Evolutionary conservation across 768 basidiomycete species (phyloP).

Genomic region (Epithele typhae): DNA sequence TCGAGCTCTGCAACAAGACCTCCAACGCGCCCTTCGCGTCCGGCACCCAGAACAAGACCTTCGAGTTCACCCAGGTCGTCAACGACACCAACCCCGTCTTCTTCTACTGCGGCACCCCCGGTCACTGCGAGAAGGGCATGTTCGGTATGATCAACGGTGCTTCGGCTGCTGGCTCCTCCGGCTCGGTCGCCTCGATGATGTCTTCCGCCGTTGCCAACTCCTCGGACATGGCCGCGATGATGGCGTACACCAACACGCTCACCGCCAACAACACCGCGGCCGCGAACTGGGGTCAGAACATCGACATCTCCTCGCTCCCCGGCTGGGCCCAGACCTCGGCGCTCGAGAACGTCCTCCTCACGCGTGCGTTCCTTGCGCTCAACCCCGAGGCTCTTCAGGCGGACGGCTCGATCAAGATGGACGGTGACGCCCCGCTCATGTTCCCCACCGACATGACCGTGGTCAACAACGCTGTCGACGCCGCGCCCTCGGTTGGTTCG

Average conservation of each 20-base stretch:
- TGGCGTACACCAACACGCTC: slow-evolving; percentile 42
- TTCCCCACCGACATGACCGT: slow-evolving; percentile 55
- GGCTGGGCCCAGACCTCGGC: slow-evolving; percentile 44
- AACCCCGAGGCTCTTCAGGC: slow-evolving; percentile 48
- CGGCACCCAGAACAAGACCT: slow-evolving; percentile 58
- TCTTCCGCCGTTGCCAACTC: slow-evolving; percentile 31
- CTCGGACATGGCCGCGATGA: slow-evolving; percentile 54
- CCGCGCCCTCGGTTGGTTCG: slow-evolving; percentile 27
- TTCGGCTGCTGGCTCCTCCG: slow-evolving; percentile 39
- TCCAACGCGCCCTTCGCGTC: slow-evolving; percentile 54
- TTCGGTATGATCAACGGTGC: slow-evolving; percentile 76
- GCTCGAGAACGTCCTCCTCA: slow-evolving; percentile 57
- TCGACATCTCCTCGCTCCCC: slow-evolving; percentile 54
- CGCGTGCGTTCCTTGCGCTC: slow-evolving; percentile 38
- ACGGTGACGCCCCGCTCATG: slow-evolving; percentile 46
- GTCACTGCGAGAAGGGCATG: slow-evolving; percentile 81
- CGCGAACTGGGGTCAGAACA: slow-evolving; percentile 56
- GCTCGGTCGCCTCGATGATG: slow-evolving; percentile 54
- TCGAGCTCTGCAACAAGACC: slow-evolving; percentile 73
- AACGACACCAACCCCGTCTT: slow-evolving; percentile 70
- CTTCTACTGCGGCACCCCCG: slow-evolving; percentile 70
- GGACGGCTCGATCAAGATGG: slow-evolving; percentile 51
- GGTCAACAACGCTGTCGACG: slow-evolving; percentile 32
- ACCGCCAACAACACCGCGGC: slow-evolving; percentile 47
- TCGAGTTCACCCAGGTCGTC: slow-evolving; percentile 66